A percentile compares a stretch with the other conserved stretches of the same genome.
Conservation (phyloP, 139 green algal species). For the Micractinium conductrix region DNA sequence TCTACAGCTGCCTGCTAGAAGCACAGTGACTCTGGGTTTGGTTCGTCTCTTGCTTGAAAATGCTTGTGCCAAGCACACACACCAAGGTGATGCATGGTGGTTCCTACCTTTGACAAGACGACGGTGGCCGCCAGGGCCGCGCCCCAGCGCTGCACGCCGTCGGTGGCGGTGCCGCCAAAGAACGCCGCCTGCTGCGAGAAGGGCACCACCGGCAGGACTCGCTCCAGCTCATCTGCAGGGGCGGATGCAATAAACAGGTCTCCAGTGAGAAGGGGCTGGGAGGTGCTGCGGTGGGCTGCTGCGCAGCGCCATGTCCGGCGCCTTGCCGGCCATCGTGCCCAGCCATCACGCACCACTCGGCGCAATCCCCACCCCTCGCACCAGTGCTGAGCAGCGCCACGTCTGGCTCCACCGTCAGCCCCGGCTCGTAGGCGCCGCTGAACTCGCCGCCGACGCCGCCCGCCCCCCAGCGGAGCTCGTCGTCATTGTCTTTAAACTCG, state of each 20-base stretch:
- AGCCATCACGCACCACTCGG: no score
- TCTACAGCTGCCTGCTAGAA: no score
- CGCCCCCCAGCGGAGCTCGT: neutral
- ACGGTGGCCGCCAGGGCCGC: constrained; percentile 60
- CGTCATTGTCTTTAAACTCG: neutral
- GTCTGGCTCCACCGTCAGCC: constrained; percentile 22
- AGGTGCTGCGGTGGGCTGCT: neutral
- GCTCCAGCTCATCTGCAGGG: constrained; percentile 47
- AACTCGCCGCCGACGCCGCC: neutral
- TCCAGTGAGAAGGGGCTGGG: neutral
- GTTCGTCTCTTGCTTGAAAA: no score
- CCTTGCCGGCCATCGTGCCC: neutral
- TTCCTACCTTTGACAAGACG: constrained; percentile 59
- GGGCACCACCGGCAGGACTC: constrained; percentile 65
- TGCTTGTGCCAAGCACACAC: no score
- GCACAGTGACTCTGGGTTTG: no score
- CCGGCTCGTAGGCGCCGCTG: constrained; percentile 7
- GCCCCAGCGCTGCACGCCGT: constrained; percentile 62
- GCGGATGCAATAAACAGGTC: no score
- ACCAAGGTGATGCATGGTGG: no score
- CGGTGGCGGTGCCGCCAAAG: constrained; percentile 41
- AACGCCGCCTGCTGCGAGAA: constrained; percentile 60
- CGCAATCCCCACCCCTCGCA: neutral
- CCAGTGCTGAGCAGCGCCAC: constrained; percentile 38
- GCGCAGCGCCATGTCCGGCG: neutral